A percentile compares a stretch with the other conserved stretches of the same genome.
These are phyloP conservation scores for Aspergillus japonicus DNA, from an alignment of 2,329 filamentous ascomycete genomes.

Conservation along the genomic window DNA sequence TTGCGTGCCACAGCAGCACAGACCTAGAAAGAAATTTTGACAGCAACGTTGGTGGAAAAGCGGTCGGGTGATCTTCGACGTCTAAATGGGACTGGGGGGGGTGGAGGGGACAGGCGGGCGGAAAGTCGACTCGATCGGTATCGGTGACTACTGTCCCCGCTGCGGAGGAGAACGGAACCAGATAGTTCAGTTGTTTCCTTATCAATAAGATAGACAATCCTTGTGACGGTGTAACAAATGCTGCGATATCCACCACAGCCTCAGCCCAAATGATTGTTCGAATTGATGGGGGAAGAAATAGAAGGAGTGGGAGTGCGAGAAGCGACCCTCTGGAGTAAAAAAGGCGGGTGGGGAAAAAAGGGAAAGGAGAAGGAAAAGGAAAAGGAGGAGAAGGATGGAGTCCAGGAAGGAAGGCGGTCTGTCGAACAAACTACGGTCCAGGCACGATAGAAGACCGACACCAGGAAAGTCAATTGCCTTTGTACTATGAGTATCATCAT, in stretches of 20 bases:
- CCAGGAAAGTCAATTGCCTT: not conserved
- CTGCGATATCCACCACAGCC: not conserved
- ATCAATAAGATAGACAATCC: not conserved
- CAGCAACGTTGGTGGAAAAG: not conserved
- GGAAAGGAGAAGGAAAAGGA: not conserved
- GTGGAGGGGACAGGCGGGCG: not conserved
- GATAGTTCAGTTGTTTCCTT: not conserved
- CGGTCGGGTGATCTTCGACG: conserved; percentile 1
- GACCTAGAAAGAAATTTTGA: not conserved
- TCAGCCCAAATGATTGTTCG: not conserved
- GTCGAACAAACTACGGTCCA: not conserved
- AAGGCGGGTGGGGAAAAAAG: not conserved
- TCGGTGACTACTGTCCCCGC: not conserved
- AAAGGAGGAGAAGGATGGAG: not conserved
- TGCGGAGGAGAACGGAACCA: not conserved
- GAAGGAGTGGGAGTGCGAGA: too few species aligned
- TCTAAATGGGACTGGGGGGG: not conserved
- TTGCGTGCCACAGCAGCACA: not conserved
- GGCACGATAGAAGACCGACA: not conserved
- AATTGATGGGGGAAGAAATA: too few species aligned
- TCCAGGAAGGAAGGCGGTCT: not conserved
- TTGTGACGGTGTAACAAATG: not conserved
- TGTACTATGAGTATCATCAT: too few species aligned
- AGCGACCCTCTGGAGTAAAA: not conserved
- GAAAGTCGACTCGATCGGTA: conserved; percentile 2